phyloP scores from a whole-genome alignment of 345 rosid species.

The Clausena lansium region DNA sequence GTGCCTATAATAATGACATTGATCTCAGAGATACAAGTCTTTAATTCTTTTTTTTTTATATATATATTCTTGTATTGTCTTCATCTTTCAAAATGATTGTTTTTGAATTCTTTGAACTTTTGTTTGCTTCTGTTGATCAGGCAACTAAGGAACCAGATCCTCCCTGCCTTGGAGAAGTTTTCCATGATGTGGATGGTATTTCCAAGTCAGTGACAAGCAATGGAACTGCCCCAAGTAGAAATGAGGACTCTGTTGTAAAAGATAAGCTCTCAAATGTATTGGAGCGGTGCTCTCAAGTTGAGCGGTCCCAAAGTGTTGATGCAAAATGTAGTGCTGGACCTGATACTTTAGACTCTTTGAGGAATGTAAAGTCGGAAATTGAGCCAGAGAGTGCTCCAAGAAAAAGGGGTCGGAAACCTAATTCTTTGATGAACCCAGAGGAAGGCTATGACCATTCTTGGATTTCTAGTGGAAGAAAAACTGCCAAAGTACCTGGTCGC shows the following conservation, averaged over 20 bases:
- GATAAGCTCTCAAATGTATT: conserved; percentile 21
- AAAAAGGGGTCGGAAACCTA: conserved; percentile 67
- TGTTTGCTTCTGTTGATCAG: conserved; percentile 20
- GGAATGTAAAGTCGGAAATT: conserved; percentile 27
- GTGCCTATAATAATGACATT: neutral
- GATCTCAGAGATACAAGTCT: neutral
- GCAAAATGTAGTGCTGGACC: conserved; percentile 14
- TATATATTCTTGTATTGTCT: neutral
- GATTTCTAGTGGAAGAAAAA: conserved; percentile 33
- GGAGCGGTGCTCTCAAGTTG: conserved; percentile 19
- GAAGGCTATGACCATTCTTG: conserved; percentile 64
- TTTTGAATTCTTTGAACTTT: neutral
- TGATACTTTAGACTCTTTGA: conserved; percentile 22
- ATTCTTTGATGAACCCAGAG: conserved; percentile 59
- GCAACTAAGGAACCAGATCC: conserved; percentile 19
- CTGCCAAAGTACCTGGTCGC: conserved; percentile 20
- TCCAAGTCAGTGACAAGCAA: conserved; percentile 24
- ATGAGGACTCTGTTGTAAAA: conserved; percentile 2
- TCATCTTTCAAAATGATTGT: neutral
- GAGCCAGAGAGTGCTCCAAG: conserved; percentile 35
- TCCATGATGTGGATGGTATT: conserved; percentile 19
- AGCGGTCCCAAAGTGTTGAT: conserved; percentile 14
- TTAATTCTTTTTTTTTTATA: neutral
- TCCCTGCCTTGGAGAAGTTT: conserved; percentile 24
- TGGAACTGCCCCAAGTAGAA: conserved; percentile 26